Evolutionary conservation across 805 yeast genomes (phyloP), one percentile per base, ranked within the genome.

Genomic region (Pichia nakasei): DNA sequence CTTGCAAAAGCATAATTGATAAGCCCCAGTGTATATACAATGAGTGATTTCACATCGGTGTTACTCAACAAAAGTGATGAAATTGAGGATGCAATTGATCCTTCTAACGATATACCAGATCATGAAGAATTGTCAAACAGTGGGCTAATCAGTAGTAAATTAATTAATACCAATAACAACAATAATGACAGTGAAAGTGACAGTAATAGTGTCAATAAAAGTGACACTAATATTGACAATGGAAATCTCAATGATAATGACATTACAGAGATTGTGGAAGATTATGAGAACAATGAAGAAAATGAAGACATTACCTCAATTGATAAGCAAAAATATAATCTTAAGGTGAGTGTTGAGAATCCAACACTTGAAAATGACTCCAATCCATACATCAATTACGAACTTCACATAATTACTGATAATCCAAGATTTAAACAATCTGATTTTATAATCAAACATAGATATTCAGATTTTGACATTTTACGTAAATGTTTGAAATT

Each of bases 381-480:
- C 48, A 83, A 82, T 51, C 80, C 86, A n/a, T 86, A 65, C 59
- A 82, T 85, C 11, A 75, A 93, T 5, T 87, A 83, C 57, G 66
- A 82, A 35, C 67, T 87, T 22, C 73, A 80, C 27, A 77, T 93
- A 1, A 63, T 67, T 39, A 72, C 89, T 1, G 71, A 81, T 56
- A 73, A 76, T 53, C 84, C 89, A 1, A 70, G 70, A 4, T 75
- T 84, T 44, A 67, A 66, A 33, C 47, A 57, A 21, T 48, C 65
- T 2, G 61, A 61, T n/a, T 69, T 75, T 43, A 64, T 65, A 21
- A 80, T 82, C 3, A 71, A 94, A 38, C 73, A 97, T 53, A 72
- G 98, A 41, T 91, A 85, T 61, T 84, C 91, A 5, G 97, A 93
- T 61, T 86, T 91, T 61, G 75, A 82, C 46, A 78, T 82, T 51